Percentiles rank a stretch among this genome's conserved stretches.
Conservation (phyloP, 148 eudicot species). For the Diospyros lotus region DNA sequence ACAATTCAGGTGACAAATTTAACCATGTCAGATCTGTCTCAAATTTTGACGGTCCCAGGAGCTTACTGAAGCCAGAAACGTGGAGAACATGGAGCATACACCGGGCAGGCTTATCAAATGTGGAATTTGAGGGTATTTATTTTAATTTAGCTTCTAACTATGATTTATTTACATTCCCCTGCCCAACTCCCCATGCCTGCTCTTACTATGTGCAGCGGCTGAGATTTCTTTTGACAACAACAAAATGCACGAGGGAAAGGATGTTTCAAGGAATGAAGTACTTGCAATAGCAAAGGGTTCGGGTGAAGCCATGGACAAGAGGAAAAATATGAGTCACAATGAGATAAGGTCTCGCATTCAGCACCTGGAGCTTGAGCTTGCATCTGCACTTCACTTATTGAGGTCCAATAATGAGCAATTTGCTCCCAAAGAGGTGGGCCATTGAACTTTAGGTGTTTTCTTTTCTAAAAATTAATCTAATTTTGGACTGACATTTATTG, state of each 20-base stretch:
- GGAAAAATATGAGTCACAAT: constrained; percentile 18
- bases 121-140: constrained; percentile 63
- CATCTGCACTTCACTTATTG: constrained; percentile 49
- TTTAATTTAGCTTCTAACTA: background rate
- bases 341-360: constrained; percentile 59
- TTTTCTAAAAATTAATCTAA: background rate
- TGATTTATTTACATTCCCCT: background rate
- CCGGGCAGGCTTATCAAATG: constrained; percentile 45
- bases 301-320: constrained; percentile 23
- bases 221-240: constrained; percentile 40
- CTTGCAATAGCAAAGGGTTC: constrained; percentile 20
- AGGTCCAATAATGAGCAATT: constrained; percentile 39
- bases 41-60: constrained; percentile 21
- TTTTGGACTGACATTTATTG: background rate
- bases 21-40: constrained; percentile 22
- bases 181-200: background rate
- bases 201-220: constrained; percentile 43
- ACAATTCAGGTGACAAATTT: constrained; percentile 20
- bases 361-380: constrained; percentile 66
- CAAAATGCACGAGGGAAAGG: constrained; percentile 14
- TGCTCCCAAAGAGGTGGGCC: constrained; percentile 27
- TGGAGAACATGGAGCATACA: constrained; percentile 66
- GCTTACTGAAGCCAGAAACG: constrained; percentile 32
- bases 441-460: background rate
- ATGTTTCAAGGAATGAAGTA: constrained; percentile 23